A percentile compares a stretch with the other conserved stretches of the same genome.
phyloP scores from a whole-genome alignment of 805 yeast genomes.

The Saccharomycodes ludwigii region DNA sequence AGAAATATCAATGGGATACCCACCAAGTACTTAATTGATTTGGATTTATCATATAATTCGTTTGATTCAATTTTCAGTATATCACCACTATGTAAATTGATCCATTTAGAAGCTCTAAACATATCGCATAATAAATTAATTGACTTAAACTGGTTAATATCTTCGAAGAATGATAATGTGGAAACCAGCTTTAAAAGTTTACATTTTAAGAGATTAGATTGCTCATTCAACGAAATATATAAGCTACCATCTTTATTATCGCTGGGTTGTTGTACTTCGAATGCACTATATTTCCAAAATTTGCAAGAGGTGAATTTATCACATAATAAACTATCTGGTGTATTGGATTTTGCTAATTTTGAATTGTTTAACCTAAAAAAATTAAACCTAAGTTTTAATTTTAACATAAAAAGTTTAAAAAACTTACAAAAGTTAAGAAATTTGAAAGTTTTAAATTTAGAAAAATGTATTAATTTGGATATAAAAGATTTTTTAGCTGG shows the following conservation, averaged over 20 bases:
- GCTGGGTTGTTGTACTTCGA: too few relatives aligned
- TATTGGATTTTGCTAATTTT: conserved; percentile 1
- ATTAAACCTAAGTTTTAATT: conserved; percentile 1
- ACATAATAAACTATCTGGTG: background rate
- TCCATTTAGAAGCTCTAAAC: conserved; percentile 4
- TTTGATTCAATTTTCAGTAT: background rate
- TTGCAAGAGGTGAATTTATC: too few relatives aligned
- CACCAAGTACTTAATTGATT: conserved; percentile 1
- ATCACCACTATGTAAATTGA: background rate
- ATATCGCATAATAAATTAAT: conserved; percentile 3
- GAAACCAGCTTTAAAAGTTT: conserved; percentile 1
- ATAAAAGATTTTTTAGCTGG: too few relatives aligned
- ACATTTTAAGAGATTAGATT: conserved; percentile 2
- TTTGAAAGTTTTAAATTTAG: background rate
- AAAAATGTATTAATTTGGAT: conserved; percentile 1
- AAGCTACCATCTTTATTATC: too few relatives aligned
- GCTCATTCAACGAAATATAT: conserved; percentile 2
- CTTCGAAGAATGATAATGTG: too few relatives aligned
- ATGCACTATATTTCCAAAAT: background rate
- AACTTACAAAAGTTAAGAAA: background rate
- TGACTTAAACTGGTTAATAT: background rate
- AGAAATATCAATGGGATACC: background rate
- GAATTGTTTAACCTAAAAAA: conserved; percentile 1
- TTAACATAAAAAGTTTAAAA: conserved; percentile 1
- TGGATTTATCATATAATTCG: conserved; percentile 1